Evolutionary conservation across 441 rosid species (phyloP), one percentile per base, ranked within the genome.

Genomic region (Gossypium schwendimanii): DNA sequence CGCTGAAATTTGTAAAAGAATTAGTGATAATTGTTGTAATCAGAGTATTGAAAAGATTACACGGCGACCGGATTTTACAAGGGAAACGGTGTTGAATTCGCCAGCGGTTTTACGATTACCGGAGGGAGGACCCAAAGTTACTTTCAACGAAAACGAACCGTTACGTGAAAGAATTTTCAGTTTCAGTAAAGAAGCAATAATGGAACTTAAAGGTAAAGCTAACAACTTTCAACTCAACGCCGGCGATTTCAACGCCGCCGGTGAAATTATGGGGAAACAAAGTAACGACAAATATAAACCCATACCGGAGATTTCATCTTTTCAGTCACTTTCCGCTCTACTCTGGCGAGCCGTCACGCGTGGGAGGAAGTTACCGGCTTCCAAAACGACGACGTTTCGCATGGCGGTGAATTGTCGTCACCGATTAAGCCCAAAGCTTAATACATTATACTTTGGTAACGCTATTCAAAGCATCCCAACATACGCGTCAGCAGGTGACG

Each of bases 401-500:
- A 89, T 89, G 87, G 93, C 93, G 0, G 87, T 87, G 24, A 89
- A 87, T 47, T 81, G 85, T 57, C 89, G 93, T 17, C 91, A 81
- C 75, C 67, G 93, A 1, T 14, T 89, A 60, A 85, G 71, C 52
- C 91, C 89, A 14, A 84, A 85, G 62, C 54, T 89, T 20, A 83
- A 87, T 7, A 75, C 86, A 3, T 74, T 78, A 0, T 89, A 89
- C 39, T 89, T 89, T 73, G 93, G 93, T 28, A 89, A 89, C 84
- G 89, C 93, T 44, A 89, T 89, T 23, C 88, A 87, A 80, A 87
- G 91, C 80, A 77, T 84, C 49, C 89, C 91, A 14, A 87, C 89
- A 1, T 73, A 72, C 18, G 87, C 88, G 53, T n/a, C 84, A n/a
- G 91, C 89, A 0, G 86, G 80, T 0, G 89, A 89, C 7, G 87